Conservation (phyloP, 176 grass and related monocot genomes). For the Musa beccarii region DNA sequence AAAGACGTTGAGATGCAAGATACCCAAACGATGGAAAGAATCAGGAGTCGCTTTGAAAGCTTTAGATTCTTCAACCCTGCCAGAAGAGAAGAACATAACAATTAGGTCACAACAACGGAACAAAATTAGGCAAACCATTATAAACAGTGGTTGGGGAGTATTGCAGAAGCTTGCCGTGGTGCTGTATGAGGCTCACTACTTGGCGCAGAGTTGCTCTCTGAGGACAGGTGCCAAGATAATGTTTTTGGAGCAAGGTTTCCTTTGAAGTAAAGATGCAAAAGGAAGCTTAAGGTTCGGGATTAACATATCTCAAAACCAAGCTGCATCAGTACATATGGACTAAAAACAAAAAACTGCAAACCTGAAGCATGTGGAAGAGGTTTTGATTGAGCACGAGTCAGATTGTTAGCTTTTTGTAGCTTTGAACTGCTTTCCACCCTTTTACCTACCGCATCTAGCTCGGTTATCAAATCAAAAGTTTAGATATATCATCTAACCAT, state of each 20-base stretch:
- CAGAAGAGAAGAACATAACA: neutral
- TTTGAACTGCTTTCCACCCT: constrained; percentile 37
- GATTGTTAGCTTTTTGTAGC: constrained; percentile 44
- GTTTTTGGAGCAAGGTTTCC: constrained; percentile 54
- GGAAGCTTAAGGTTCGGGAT: constrained; percentile 11
- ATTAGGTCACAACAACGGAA: neutral
- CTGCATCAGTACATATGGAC: neutral
- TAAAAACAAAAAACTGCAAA: constrained; percentile 22
- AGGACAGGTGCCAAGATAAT: constrained; percentile 85
- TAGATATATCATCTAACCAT: constrained; percentile 17
- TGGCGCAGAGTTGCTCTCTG: constrained; percentile 52
- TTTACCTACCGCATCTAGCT: constrained; percentile 46
- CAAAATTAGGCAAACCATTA: neutral
- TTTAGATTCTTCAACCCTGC: constrained; percentile 59
- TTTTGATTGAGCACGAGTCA: constrained; percentile 29
- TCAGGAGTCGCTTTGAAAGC: constrained; percentile 33
- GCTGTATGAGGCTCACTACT: constrained; percentile 36
- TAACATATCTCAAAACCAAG: neutral
- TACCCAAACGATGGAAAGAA: constrained; percentile 49
- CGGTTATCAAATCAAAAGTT: constrained; percentile 1
- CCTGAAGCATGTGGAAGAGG: constrained; percentile 65
- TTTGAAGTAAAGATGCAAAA: neutral
- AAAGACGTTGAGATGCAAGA: neutral
- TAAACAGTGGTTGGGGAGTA: neutral
- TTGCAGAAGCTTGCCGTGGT: constrained; percentile 24